Conservation (phyloP, 2,329 filamentous ascomycete genomes). For the Claviceps fusiformis region DNA sequence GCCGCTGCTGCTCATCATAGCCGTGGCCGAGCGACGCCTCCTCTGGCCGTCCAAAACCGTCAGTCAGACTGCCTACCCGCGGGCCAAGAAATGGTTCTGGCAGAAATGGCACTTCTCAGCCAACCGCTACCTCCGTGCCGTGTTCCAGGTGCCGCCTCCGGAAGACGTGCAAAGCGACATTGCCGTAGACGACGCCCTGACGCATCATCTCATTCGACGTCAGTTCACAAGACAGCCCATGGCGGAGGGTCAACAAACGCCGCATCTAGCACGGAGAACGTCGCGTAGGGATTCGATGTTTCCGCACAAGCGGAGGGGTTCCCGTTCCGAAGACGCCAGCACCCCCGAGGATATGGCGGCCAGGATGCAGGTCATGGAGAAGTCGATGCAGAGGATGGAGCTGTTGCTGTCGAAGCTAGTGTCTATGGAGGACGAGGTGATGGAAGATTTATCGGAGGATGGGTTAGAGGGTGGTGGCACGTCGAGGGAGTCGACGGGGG, state of each 20-base stretch:
- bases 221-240: slow-evolving; percentile 38
- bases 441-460: slow-evolving; percentile 13
- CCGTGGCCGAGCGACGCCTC: slow-evolving; percentile 53
- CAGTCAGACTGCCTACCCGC: slow-evolving; percentile 10
- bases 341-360: slow-evolving; percentile 30
- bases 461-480: slow-evolving; percentile 17
- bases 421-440: slow-evolving; percentile 16
- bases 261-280: slow-evolving; percentile 15
- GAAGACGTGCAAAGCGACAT: slow-evolving; percentile 44
- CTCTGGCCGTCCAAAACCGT: slow-evolving; percentile 38
- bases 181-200: slow-evolving; percentile 44
- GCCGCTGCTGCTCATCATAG: slow-evolving; percentile 59
- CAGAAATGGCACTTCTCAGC: slow-evolving; percentile 55
- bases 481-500: slow-evolving; percentile 13
- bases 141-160: slow-evolving; percentile 59
- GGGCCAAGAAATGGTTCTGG: slow-evolving; percentile 40
- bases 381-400: slow-evolving; percentile 33
- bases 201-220: slow-evolving; percentile 41
- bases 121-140: slow-evolving; percentile 57
- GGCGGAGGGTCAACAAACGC: slow-evolving; percentile 14
- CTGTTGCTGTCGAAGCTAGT: slow-evolving; percentile 28
- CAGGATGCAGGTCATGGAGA: slow-evolving; percentile 37
- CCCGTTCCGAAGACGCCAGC: slow-evolving; percentile 30
- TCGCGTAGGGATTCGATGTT: slow-evolving; percentile 44
- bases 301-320: slow-evolving; percentile 33